Evolutionary conservation across 345 rosid genomes (phyloP).

Genomic region (Anastatica hierochuntica): DNA sequence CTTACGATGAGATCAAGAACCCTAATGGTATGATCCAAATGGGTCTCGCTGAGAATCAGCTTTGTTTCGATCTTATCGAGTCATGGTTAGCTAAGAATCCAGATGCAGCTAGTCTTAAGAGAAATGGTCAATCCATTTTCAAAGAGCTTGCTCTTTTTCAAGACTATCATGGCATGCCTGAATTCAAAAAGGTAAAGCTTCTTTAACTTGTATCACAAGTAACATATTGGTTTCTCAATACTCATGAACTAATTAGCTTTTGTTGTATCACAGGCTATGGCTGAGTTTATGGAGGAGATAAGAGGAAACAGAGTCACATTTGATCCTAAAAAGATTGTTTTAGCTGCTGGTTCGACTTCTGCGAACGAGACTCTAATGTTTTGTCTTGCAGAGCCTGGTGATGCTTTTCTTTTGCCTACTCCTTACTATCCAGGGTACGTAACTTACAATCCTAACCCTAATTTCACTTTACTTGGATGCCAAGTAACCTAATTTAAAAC

Average conservation of each 20-base stretch:
- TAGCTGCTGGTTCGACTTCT: slow-evolving; percentile 77
- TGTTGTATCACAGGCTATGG: slow-evolving; percentile 43
- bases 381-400: slow-evolving; percentile 68
- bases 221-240: neutral
- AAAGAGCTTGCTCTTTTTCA: slow-evolving; percentile 80
- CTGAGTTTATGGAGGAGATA: slow-evolving; percentile 71
- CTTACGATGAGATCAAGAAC: slow-evolving; percentile 51
- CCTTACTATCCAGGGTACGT: slow-evolving; percentile 89
- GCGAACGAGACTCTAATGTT: slow-evolving; percentile 76
- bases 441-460: slow-evolving; percentile 12
- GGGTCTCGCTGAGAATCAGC: slow-evolving; percentile 86
- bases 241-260: slow-evolving; percentile 5
- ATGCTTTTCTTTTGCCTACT: slow-evolving; percentile 71
- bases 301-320: slow-evolving; percentile 67
- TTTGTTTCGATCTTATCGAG: slow-evolving; percentile 62
- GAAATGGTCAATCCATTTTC: slow-evolving; percentile 55
- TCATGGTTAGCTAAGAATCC: slow-evolving; percentile 63
- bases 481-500: slow-evolving; percentile 7
- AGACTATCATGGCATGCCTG: slow-evolving; percentile 69
- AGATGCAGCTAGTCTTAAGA: slow-evolving; percentile 49
- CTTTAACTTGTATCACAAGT: neutral
- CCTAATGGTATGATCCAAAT: slow-evolving; percentile 69
- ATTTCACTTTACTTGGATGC: slow-evolving; percentile 15
- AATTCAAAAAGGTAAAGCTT: slow-evolving; percentile 47
- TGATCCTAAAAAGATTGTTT: slow-evolving; percentile 45